Percentiles rank a stretch among this genome's conserved stretches.
Evolutionary conservation across 2,329 filamentous ascomycete species (phyloP).

Genomic region (Thyridium curvatum): DNA sequence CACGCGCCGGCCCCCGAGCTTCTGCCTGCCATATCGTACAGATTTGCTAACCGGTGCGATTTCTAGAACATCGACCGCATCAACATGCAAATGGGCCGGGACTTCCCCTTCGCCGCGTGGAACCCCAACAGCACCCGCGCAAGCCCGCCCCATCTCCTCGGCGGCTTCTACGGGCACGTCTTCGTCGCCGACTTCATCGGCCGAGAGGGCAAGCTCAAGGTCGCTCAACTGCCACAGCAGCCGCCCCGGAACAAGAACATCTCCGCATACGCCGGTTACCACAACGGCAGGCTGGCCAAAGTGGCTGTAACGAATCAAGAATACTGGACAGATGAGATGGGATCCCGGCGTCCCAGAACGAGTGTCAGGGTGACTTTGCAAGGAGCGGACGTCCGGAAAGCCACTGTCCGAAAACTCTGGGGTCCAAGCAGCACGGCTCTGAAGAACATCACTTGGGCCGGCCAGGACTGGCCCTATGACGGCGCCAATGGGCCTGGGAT

Average conservation of each 20-base stretch:
- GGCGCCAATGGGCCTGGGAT: background rate
- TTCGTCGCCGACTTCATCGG: constrained; percentile 3
- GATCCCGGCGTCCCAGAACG: background rate
- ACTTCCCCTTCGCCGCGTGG: constrained; percentile 1
- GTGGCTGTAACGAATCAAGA: constrained; percentile 1
- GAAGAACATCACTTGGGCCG: constrained; percentile 1
- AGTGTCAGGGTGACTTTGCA: background rate
- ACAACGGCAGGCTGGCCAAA: background rate
- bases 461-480: constrained; percentile 1
- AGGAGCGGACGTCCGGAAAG: background rate
- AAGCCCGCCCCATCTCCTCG: background rate
- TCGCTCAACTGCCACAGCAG: background rate
- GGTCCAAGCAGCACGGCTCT: background rate
- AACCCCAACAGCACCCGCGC: background rate
- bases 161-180: constrained; percentile 2
- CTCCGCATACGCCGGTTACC: constrained; percentile 1
- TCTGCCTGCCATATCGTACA: background rate
- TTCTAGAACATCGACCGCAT: constrained; percentile 1
- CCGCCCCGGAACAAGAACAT: background rate
- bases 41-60: background rate
- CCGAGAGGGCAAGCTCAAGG: background rate
- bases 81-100: constrained; percentile 1
- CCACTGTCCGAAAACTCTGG: background rate
- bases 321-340: background rate
- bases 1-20: no score